Evolutionary conservation across 768 basidiomycete genomes (phyloP).

Genomic region (Daedalea quercina): DNA sequence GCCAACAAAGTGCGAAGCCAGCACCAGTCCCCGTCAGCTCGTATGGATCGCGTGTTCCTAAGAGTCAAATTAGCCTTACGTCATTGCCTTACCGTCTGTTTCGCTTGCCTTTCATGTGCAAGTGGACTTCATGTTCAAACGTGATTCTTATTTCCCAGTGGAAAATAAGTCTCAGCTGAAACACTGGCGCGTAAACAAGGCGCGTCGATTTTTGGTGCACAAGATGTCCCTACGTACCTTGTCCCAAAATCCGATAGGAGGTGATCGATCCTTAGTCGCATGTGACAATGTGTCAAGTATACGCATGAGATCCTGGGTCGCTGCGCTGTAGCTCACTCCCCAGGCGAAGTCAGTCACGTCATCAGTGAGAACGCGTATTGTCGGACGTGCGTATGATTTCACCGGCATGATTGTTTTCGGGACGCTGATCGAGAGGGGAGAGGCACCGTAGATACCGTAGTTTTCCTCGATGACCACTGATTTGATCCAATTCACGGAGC

Average conservation of each 20-base stretch:
- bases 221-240: constrained; percentile 45
- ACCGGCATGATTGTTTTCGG: constrained; percentile 95
- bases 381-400: constrained; percentile 82
- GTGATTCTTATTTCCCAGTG: constrained; percentile 73
- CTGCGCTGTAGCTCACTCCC: constrained; percentile 84
- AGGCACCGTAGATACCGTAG: constrained; percentile 43
- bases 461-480: constrained; percentile 57
- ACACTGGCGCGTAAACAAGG: neutral
- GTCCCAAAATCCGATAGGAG: constrained; percentile 90
- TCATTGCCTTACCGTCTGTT: neutral
- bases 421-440: constrained; percentile 51
- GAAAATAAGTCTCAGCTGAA: constrained; percentile 65
- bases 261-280: constrained; percentile 74
- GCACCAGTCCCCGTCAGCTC: constrained; percentile 62
- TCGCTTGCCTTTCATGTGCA: constrained; percentile 77
- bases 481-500: constrained; percentile 66
- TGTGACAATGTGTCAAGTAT: constrained; percentile 77
- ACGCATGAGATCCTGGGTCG: constrained; percentile 80
- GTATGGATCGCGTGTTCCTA: constrained; percentile 83
- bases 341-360: constrained; percentile 74
- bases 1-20: constrained; percentile 84
- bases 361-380: constrained; percentile 57
- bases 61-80: neutral
- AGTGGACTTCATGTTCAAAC: constrained; percentile 66
- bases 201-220: neutral